phyloP scores from a whole-genome alignment of 352 stramenopile species.

The Blastocystis sp. region DNA sequence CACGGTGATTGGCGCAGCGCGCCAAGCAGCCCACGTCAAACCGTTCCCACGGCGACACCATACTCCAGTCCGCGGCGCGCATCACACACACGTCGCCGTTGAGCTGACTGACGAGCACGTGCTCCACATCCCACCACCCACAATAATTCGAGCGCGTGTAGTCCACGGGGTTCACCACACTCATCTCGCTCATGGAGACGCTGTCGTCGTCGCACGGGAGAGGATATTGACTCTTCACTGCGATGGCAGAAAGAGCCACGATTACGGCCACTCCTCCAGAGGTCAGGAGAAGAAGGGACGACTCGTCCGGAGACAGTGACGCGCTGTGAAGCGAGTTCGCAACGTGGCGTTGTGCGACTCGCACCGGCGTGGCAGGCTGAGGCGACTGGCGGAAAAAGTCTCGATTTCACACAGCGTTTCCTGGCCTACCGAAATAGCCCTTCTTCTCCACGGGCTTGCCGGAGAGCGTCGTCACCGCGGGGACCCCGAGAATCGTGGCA shows the following conservation, averaged over 20 bases:
- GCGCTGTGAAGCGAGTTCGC: background rate
- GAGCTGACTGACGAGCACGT: background rate
- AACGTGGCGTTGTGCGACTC: background rate
- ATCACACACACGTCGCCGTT: constrained; percentile 1
- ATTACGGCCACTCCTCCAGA: background rate
- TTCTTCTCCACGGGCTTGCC: background rate
- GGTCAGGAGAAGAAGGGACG: background rate
- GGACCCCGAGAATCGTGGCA: background rate
- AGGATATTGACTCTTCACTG: too few relatives aligned
- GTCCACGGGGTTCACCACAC: too few relatives aligned
- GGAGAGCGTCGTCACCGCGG: background rate
- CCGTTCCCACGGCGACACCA: background rate
- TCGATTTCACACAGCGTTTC: background rate
- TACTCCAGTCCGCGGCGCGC: background rate
- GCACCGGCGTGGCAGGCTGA: too few relatives aligned
- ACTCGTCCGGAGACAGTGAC: background rate
- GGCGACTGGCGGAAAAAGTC: background rate
- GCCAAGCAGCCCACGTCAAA: background rate
- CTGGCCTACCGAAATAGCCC: background rate
- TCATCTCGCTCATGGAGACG: too few relatives aligned
- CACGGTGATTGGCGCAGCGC: background rate
- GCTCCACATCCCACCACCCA: background rate
- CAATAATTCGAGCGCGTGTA: background rate
- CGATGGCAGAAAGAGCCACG: too few relatives aligned
- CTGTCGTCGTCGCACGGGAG: too few relatives aligned